Evolutionary conservation across 139 green algal species (phyloP).

Genomic region (Micractinium conductrix): DNA sequence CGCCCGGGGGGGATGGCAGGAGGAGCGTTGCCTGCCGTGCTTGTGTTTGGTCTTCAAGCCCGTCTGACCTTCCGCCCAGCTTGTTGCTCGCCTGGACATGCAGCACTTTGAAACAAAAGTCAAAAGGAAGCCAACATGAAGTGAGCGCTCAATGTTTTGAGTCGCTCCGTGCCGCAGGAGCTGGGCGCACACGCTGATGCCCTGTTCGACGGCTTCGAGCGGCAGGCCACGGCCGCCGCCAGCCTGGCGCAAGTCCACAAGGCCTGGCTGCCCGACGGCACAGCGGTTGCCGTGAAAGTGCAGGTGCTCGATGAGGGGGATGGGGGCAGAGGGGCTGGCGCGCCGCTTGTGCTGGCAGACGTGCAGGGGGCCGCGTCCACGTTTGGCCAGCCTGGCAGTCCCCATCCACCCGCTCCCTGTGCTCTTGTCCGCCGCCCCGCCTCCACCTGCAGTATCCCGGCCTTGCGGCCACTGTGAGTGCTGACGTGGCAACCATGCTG

Average conservation of each 20-base stretch:
- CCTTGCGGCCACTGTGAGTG: slow-evolving; percentile 58
- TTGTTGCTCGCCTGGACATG: no score
- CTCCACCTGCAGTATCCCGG: slow-evolving; percentile 59
- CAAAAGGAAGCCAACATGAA: no score
- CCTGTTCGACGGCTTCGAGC: slow-evolving; percentile 76
- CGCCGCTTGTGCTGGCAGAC: slow-evolving; percentile 34
- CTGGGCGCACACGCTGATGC: slow-evolving; percentile 36
- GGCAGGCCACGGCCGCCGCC: slow-evolving; percentile 70
- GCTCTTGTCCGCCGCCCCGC: background rate
- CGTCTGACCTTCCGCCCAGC: no score
- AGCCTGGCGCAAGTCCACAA: slow-evolving; percentile 85
- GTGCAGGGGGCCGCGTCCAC: background rate
- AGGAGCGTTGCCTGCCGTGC: no score
- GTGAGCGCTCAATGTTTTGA: no score
- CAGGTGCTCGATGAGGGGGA: slow-evolving; percentile 52
- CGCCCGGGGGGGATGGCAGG: no score
- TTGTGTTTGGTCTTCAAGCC: no score
- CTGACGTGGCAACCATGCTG: slow-evolving; percentile 76
- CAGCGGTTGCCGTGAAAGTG: slow-evolving; percentile 84
- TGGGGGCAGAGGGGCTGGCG: background rate
- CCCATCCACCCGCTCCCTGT: background rate
- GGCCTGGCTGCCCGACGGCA: slow-evolving; percentile 59
- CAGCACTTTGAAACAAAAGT: no score
- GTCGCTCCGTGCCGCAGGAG: slow-evolving; percentile 44
- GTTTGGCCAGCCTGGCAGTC: background rate